Evolutionary conservation across 208 protist genomes (phyloP), one percentile per base, ranked within the genome.

Genomic region (Leishmania arabica): DNA sequence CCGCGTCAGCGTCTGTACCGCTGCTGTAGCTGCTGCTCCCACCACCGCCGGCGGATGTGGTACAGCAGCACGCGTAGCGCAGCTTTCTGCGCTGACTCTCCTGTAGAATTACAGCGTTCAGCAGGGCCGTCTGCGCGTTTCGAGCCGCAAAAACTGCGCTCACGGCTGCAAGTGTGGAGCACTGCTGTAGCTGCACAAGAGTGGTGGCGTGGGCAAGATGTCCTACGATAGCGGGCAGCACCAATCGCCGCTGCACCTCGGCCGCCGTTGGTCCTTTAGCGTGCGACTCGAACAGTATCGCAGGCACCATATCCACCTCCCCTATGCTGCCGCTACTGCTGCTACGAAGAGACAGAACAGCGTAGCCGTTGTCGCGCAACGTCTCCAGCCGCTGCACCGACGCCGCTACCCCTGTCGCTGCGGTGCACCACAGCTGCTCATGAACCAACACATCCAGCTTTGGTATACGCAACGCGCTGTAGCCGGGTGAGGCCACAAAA

Each of bases 391-490:
- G 21, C 13, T 79, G 45, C 15, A 81, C 17, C 13, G 78, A 86
- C 45, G 74, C 27, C 27, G 73, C 69, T 40, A 53, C 51, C 5
- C 56, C 62, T 34, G 72, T 24, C 4, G 66, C 65, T 34, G 77
- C 45, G 27, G 31, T 56, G 47, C 51, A 72, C 31, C n/a, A 42
- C 65, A 86, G 66, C 54, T 62, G n/a, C 64, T 86, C 82, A 34
- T 86, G 77, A 45, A 86, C 74, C 15, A 86, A 51, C 37, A 88
- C 76, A 31, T 84, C 81, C 6, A 88, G 76, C 45, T 72, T 77
- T 27, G 76, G 77, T 37, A 88, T 70, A 31, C 76, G 42, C 60
- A 84, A 42, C 40, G 69, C 74, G 66, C 72, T 86, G 79, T 83
- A 84, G 47, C 84, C 79, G 21, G 82, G 84, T 34, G 40, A 60